Base-by-base conservation (phyloP, 192 early-diverging fungal species). In the Coemansia sp. region DNA sequence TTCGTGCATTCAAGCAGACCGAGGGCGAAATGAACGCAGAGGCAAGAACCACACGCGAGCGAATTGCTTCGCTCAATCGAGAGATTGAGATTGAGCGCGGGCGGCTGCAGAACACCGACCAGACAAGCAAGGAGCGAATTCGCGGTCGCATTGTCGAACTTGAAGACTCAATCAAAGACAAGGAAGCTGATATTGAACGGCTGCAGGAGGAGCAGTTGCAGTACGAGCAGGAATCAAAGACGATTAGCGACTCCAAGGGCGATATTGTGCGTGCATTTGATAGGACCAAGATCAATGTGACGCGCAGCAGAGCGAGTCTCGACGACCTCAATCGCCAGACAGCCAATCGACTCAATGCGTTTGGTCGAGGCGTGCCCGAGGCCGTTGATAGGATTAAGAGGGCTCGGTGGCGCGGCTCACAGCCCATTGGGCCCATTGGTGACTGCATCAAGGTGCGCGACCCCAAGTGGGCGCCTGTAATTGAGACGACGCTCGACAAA, bases 381-480 rank as follows among this genome's bases (percentile, higher is more conserved):
- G 81, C 89, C 3, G 46, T 90, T 44, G 49, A 56, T 4, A 62
- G 64, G 8, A 88, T 91, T 23, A 56, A 70, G 4, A 72, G 81
- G 43, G 64, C 58, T 6, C 25, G 64, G 24, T 83, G 81, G 74
- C 59, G 43, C 12, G 71, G 67, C 27, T 68, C 71, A 39, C 38
- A 59, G 19, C 90, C 90, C 1, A 57, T 91, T 11, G 90, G 90
- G 4, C 90, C 90, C 0, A 67, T 92, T 13, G 90, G 90, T n/a
- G 64, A 57, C 24, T 81, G 80, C 52, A 62, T 92, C 38, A 83
- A 82, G 42, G 62, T 92, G 18, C 70, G 63, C 27, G 56, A 84
- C 17, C 78, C 77, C 5, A 61, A 81, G 43, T 91, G 84, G 76
- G 77, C 83, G 1, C 66, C 66, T 3, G 67, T 84, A 0, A 64